phyloP scores from a whole-genome alignment of 306 rosid species.

The Quercus cerris region DNA sequence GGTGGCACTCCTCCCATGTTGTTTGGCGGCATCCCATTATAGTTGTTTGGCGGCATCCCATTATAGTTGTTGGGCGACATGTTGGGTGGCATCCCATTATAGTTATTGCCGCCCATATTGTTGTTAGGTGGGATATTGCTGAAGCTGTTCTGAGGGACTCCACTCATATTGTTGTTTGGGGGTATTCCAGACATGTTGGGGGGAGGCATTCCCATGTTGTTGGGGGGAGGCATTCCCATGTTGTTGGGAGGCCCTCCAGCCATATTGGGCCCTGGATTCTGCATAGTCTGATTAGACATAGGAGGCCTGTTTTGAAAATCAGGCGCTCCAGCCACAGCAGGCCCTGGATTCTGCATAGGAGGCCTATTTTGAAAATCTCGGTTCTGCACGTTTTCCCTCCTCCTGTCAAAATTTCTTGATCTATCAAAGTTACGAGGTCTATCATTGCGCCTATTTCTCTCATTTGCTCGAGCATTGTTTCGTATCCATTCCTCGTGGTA shows the following conservation, averaged over 20 bases:
- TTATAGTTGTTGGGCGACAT: not conserved
- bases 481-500: constrained; percentile 94
- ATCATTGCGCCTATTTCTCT: constrained; percentile 91
- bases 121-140: constrained; percentile 4
- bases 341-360: constrained; percentile 36
- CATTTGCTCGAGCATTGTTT: constrained; percentile 88
- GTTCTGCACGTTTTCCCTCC: constrained; percentile 72
- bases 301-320: constrained; percentile 58
- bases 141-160: constrained; percentile 23
- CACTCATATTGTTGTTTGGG: constrained; percentile 8
- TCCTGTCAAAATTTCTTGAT: constrained; percentile 85
- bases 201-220: constrained; percentile 23
- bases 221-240: constrained; percentile 6
- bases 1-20: not conserved
- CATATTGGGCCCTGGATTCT: constrained; percentile 27
- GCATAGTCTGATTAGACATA: constrained; percentile 28
- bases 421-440: constrained; percentile 79
- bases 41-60: not conserved
- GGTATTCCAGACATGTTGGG: constrained; percentile 16
- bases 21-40: constrained; percentile 4
- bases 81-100: constrained; percentile 5
- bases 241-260: constrained; percentile 13
- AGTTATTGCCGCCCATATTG: constrained; percentile 3
- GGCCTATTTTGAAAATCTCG: constrained; percentile 59
- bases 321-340: constrained; percentile 24